Evolutionary conservation across 2,329 filamentous ascomycete species (phyloP).

Genomic region (Alternaria sp.): DNA sequence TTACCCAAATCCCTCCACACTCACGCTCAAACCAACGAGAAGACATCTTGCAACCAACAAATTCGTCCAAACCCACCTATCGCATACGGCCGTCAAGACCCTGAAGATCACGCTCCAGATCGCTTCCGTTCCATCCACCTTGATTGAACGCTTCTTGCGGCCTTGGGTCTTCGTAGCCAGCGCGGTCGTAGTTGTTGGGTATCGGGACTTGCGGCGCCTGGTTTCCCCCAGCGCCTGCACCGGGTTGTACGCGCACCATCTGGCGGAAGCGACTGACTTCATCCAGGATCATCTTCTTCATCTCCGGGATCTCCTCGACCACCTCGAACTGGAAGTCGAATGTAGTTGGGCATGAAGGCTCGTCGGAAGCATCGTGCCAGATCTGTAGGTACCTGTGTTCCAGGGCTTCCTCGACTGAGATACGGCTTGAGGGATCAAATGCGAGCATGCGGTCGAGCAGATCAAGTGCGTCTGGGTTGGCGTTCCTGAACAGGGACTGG

Average conservation of each 20-base stretch:
- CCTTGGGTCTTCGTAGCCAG: conserved; percentile 66
- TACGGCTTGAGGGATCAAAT: conserved; percentile 92
- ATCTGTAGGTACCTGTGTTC: conserved; percentile 97
- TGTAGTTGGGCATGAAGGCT: conserved; percentile 88
- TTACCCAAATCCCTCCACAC: conserved; percentile 3
- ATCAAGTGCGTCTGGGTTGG: conserved; percentile 94
- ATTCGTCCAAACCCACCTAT: conserved; percentile 9
- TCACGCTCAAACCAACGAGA: conserved; percentile 9
- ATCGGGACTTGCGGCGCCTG: conserved; percentile 64
- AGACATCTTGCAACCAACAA: conserved; percentile 16
- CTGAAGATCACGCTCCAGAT: conserved; percentile 58
- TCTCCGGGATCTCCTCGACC: conserved; percentile 91
- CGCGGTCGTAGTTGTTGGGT: conserved; percentile 65
- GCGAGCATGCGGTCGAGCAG: conserved; percentile 96
- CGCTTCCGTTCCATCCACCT: conserved; percentile 44
- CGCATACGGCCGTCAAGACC: conserved; percentile 46
- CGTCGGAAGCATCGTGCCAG: conserved; percentile 97
- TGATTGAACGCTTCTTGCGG: conserved; percentile 62
- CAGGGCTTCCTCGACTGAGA: conserved; percentile 91
- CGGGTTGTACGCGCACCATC: conserved; percentile 55
- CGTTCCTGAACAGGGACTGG: conserved; percentile 85
- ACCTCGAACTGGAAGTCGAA: conserved; percentile 99
- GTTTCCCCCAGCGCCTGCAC: conserved; percentile 43
- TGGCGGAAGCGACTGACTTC: conserved; percentile 88
- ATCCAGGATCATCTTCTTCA: conserved; percentile 97